phyloP scores from a whole-genome alignment of 768 basidiomycete genomes.

The Crassisporium funariophilum region DNA sequence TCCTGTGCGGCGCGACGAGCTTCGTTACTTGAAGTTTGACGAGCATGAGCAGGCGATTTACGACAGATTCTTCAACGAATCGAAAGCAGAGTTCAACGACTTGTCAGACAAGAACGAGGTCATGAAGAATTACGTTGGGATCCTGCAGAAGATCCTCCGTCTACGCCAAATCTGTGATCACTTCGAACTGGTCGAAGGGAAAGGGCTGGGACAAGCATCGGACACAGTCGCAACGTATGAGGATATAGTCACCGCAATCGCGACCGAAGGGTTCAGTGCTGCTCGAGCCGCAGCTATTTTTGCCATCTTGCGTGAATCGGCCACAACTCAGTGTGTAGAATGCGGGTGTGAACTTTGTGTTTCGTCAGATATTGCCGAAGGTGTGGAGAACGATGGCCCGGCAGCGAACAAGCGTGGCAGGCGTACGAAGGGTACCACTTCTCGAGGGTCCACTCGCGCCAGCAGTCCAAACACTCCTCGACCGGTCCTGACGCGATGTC shows the following conservation, averaged over 20 bases:
- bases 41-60: conserved; percentile 84
- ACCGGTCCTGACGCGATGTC: conserved; percentile 86
- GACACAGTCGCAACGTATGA: conserved; percentile 69
- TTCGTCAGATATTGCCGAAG: conserved; percentile 47
- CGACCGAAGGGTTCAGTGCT: conserved; percentile 75
- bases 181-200: conserved; percentile 82
- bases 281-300: conserved; percentile 82
- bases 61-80: conserved; percentile 84
- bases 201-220: conserved; percentile 47
- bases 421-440: conserved; percentile 53
- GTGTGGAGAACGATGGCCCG: conserved; percentile 51
- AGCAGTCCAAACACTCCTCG: conserved; percentile 67
- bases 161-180: conserved; percentile 98
- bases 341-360: conserved; percentile 78
- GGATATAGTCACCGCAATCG: conserved; percentile 75
- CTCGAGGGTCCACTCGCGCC: conserved; percentile 73
- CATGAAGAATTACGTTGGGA: conserved; percentile 98
- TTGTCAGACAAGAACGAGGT: conserved; percentile 88
- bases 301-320: conserved; percentile 81
- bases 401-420: conserved; percentile 45
- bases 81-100: conserved; percentile 89
- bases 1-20: conserved; percentile 88
- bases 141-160: conserved; percentile 93
- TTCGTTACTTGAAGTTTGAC: conserved; percentile 84
- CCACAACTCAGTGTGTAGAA: conserved; percentile 86